These are phyloP conservation scores for Metarhizium album DNA, from an alignment of 2,329 filamentous ascomycete species.

Conservation along the genomic window DNA sequence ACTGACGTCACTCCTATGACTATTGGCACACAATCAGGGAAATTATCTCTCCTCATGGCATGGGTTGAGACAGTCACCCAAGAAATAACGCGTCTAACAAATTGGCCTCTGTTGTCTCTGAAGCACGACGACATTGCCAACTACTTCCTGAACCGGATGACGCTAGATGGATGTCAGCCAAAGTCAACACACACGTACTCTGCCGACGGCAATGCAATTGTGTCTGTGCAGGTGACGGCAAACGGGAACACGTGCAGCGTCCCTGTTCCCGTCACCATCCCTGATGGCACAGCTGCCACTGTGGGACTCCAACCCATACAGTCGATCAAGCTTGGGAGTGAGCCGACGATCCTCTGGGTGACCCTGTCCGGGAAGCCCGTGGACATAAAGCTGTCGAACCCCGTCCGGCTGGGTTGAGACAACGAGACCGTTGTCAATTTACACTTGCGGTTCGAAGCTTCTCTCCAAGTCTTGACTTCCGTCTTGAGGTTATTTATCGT, in stretches of 20 bases:
- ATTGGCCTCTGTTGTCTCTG: slow-evolving; percentile 15
- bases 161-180: slow-evolving; percentile 40
- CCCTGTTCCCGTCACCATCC: slow-evolving; percentile 44
- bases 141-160: slow-evolving; percentile 40
- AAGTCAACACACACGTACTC: slow-evolving; percentile 34
- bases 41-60: slow-evolving; percentile 43
- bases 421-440: too few species aligned
- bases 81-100: slow-evolving; percentile 39
- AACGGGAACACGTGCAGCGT: slow-evolving; percentile 38
- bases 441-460: too few species aligned
- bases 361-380: slow-evolving; percentile 32
- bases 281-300: slow-evolving; percentile 14
- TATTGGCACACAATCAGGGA: slow-evolving; percentile 34
- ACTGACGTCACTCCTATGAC: slow-evolving; percentile 34
- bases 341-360: slow-evolving; percentile 41
- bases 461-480: too few species aligned
- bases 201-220: slow-evolving; percentile 31
- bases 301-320: slow-evolving; percentile 29
- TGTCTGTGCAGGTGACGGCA: slow-evolving; percentile 37
- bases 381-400: slow-evolving; percentile 22
- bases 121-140: slow-evolving; percentile 36
- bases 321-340: slow-evolving; percentile 42
- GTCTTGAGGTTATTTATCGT: too few species aligned
- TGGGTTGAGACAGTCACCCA: slow-evolving; percentile 44
- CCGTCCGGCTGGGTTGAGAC: background rate